Base-by-base conservation (phyloP, 352 stramenopile genomes). In the Globisporangium orthogonon region DNA sequence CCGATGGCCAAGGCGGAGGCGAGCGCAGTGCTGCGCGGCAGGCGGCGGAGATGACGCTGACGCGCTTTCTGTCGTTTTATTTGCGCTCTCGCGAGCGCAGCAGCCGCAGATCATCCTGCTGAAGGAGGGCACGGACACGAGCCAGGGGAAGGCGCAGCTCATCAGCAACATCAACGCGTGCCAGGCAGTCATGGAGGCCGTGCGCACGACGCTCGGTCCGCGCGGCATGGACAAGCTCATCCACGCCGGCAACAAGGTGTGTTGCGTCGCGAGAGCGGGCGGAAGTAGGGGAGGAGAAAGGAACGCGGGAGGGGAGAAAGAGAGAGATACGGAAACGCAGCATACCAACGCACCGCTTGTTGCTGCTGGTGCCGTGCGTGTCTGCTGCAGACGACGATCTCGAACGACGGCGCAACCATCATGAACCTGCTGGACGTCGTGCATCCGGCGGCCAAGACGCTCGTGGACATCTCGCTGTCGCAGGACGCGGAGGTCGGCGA, bases 191-290 rank as follows among this genome's bases (percentile, higher is more conserved):
- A 97, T 96, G 67, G 97, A 99, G 71, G 91, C 96, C 54, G 89
- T 99, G 52, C 87, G 96, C 57, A 98, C 97, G 31, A 99, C 97
- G 13, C 79, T 99, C 30, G 97, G 97, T 28, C 97, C 97, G 30
- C 89, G 97, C 31, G 97, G 97, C 60, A 99, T 99, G 95, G 97
- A 99, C 83, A 99, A 99, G 73, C 83, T 99, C n/a, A 94, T 99
- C 45, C 95, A 98, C 63, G 78, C 94, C 31, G 84, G 86, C 54
- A 78, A 74, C 53, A 91, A 89, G 66, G 70, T 78, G 48, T 47
- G 37, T 46, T 78, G 48, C 51, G 37, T 46, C 48, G 9, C 15
- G 47, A 28, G 9, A 3, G 5, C 3, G 3, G 49, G 29, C 5
- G 15, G 7, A 43, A 13, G 37, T 13, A 28, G 15, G 30, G 13